Evolutionary conservation across 2,329 filamentous ascomycete species (phyloP).

Genomic region (Biscogniauxia marginata): DNA sequence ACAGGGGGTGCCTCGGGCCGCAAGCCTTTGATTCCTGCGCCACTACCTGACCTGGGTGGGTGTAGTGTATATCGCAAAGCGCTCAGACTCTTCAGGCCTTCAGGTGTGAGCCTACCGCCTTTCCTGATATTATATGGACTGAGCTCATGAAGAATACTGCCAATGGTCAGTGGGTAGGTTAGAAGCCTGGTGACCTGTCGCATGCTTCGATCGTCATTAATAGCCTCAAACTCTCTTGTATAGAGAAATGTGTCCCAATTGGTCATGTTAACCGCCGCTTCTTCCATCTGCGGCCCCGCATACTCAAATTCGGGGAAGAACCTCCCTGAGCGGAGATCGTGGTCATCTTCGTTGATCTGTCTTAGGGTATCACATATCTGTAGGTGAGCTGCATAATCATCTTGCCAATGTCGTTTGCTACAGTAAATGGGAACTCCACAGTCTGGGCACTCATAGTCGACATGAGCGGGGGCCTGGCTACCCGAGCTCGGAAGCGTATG

Average conservation of each 20-base stretch:
- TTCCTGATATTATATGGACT: conserved; percentile 84
- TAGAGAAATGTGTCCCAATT: conserved; percentile 99
- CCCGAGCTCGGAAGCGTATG: conserved; percentile 55
- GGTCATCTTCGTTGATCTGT: conserved; percentile 97
- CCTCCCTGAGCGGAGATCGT: conserved; percentile 85
- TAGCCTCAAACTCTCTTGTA: conserved; percentile 83
- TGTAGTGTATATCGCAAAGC: conserved; percentile 92
- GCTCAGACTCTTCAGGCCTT: conserved; percentile 91
- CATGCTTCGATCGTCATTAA: conserved; percentile 88
- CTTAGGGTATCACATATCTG: conserved; percentile 88
- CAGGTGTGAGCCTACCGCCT: conserved; percentile 73
- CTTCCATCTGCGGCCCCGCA: conserved; percentile 84
- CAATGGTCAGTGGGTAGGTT: conserved; percentile 91
- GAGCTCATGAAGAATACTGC: conserved; percentile 87
- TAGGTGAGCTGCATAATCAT: conserved; percentile 90
- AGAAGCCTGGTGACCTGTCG: conserved; percentile 88
- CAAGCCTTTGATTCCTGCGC: conserved; percentile 72
- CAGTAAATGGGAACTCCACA: conserved; percentile 94
- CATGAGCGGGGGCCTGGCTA: conserved; percentile 69
- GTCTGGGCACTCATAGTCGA: conserved; percentile 92
- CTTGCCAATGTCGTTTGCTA: conserved; percentile 91
- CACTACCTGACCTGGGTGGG: conserved; percentile 76
- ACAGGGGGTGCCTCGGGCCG: conserved; percentile 83
- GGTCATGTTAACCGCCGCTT: conserved; percentile 92
- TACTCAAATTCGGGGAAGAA: conserved; percentile 95